Percentiles rank a stretch among this genome's conserved stretches.
phyloP scores from a whole-genome alignment of 2,329 filamentous ascomycete species.

The Xylariaceae sp. region DNA sequence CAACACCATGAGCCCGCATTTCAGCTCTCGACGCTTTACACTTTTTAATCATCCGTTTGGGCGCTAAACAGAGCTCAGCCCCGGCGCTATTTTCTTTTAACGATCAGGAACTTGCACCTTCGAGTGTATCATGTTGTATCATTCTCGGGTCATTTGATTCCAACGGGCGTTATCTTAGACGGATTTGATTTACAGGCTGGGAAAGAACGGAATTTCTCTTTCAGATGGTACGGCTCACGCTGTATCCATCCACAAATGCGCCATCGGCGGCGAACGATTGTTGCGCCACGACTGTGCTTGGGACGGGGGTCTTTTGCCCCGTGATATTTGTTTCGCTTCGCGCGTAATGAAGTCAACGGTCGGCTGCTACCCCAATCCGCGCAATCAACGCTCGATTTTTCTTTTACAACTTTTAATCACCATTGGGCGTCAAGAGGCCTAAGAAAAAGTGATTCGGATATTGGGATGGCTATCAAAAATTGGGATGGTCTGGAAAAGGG shows the following conservation, averaged over 20 bases:
- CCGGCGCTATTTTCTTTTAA: neutral
- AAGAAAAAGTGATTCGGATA: conserved; percentile 15
- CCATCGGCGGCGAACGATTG: neutral
- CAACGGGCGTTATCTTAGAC: conserved; percentile 24
- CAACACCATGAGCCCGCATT: conserved; percentile 26
- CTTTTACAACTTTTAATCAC: neutral
- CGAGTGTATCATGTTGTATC: neutral
- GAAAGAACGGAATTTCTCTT: conserved; percentile 1
- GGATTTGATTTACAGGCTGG: conserved; percentile 6
- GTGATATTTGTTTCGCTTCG: too few species aligned
- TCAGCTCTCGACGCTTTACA: conserved; percentile 20
- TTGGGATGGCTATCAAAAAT: conserved; percentile 28
- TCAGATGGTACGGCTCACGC: neutral
- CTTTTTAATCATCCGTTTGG: conserved; percentile 30
- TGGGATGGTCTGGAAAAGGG: conserved; percentile 31
- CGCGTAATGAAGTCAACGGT: too few species aligned
- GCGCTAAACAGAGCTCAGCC: conserved; percentile 4
- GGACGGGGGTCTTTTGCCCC: too few species aligned
- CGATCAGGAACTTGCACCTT: neutral
- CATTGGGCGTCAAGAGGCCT: conserved; percentile 22
- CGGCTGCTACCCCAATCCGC: too few species aligned
- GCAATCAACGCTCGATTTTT: neutral
- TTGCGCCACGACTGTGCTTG: too few species aligned
- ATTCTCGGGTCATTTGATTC: conserved; percentile 9
- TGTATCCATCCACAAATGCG: neutral